Evolutionary conservation across 108 stramenopile species (phyloP), one percentile per base, ranked within the genome.

Genomic region (Cyclotella cryptica): DNA sequence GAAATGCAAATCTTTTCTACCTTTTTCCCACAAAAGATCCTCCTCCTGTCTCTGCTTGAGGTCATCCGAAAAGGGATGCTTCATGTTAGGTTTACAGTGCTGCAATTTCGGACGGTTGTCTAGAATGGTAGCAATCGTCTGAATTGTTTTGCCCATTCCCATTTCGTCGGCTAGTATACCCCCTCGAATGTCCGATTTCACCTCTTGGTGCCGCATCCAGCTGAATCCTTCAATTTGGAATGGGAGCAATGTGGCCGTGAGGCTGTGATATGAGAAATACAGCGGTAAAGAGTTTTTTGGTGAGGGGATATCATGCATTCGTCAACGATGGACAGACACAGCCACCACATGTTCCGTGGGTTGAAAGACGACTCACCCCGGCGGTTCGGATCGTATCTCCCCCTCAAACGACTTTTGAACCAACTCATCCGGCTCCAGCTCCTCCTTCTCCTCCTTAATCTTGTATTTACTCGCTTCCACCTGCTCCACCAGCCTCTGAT

Each of bases 141-240:
- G 98, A 12, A 99, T 70, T 14, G 97, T 99, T 61, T 99, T 95
- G 0, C 88, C 90, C 72, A 78, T 69, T 42, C 84, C 84, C 86
- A 87, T 84, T 44, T 86, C 83, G 65, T 99, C 98, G 6, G 97
- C 98, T 26, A 99, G 58, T 21, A 99, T 94, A 0, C 98, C 99
- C 29, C 98, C 98, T 18, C 85, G 74, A 45, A 95, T 62, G 0
- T 86, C 87, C 12, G 82, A 72, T 47, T 79, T 68, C 27, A 84
- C 82, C 79, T 99, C 97, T 79, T 96, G 97, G 55, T 88, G 83
- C 40, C 86, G 64, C 95, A 99, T 96, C 98, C 97, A 99, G 55
- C 88, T 89, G 17, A 88, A 79, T 0, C 98, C 98, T 77, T 99
- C 98, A 8, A 91, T 69, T 84, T 99, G 98, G 85, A 98, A 99